A percentile compares a stretch with the other conserved stretches of the same genome.
phyloP scores from a whole-genome alignment of 1,139 yeast species.

The Nakaseomyces kungkrabaensis region DNA sequence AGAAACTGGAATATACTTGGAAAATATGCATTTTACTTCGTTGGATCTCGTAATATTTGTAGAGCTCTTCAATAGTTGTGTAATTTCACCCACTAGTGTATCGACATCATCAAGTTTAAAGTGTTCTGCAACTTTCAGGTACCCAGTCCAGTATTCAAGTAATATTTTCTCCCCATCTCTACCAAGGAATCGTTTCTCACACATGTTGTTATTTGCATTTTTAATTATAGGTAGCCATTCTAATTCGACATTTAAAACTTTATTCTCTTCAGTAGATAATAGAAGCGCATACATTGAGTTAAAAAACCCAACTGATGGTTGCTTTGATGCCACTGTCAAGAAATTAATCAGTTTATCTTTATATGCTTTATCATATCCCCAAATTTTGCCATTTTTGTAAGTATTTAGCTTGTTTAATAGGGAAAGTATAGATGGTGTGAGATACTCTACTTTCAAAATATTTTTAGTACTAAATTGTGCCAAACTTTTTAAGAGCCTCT shows the following conservation, averaged over 20 bases:
- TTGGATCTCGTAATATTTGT: neutral
- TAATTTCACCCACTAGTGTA: neutral
- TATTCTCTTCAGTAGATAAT: constrained; percentile 6
- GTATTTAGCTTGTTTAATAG: constrained; percentile 37
- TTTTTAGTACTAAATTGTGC: constrained; percentile 35
- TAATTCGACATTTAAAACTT: constrained; percentile 10
- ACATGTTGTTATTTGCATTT: constrained; percentile 12
- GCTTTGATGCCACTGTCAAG: constrained; percentile 43
- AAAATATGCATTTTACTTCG: neutral
- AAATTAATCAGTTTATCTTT: constrained; percentile 38
- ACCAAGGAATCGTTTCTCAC: constrained; percentile 18
- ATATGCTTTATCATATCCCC: constrained; percentile 42
- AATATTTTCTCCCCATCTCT: constrained; percentile 16
- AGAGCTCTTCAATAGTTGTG: neutral
- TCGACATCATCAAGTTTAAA: neutral
- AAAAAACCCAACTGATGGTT: constrained; percentile 44
- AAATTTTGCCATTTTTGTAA: constrained; percentile 36
- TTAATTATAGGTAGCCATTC: constrained; percentile 25
- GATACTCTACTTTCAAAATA: constrained; percentile 35
- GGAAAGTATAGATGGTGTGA: constrained; percentile 42
- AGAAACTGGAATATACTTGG: neutral
- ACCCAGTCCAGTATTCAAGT: constrained; percentile 19
- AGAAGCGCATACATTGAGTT: constrained; percentile 20
- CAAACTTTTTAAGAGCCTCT: constrained; percentile 43
- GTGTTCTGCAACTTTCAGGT: neutral